phyloP scores from a whole-genome alignment of 2,329 filamentous ascomycete species.

The Aulographum hederae region DNA sequence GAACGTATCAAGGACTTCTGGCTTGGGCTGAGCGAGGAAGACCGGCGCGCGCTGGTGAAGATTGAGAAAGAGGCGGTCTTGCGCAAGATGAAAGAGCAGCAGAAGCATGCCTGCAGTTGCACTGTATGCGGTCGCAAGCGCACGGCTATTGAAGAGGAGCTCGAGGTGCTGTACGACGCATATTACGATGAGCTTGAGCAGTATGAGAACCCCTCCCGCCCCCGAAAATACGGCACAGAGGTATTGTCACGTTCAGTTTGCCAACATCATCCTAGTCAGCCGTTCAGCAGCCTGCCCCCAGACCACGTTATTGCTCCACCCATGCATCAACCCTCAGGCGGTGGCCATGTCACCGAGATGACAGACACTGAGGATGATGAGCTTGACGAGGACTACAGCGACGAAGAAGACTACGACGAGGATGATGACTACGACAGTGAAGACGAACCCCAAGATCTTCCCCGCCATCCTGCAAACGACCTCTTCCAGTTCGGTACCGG shows the following conservation, averaged over 20 bases:
- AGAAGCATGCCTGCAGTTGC: conserved; percentile 97
- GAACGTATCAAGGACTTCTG: conserved; percentile 98
- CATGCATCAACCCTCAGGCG: conserved; percentile 35
- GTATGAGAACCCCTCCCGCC: conserved; percentile 70
- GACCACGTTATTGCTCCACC: conserved; percentile 40
- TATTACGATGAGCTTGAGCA: conserved; percentile 98
- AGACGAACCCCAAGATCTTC: conserved; percentile 44
- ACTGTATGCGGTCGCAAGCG: conserved; percentile 92
- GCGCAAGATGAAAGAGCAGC: conserved; percentile 99
- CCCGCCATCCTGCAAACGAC: conserved; percentile 54
- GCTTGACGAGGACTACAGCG: conserved; percentile 36
- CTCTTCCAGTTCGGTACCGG: conserved; percentile 98
- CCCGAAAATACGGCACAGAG: too few relatives aligned
- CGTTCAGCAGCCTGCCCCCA: conserved; percentile 37
- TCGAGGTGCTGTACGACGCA: conserved; percentile 93
- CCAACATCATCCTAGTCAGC: conserved; percentile 36
- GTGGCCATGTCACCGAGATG: conserved; percentile 23
- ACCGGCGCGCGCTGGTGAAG: conserved; percentile 87
- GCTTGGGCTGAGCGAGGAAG: conserved; percentile 83
- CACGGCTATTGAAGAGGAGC: conserved; percentile 91
- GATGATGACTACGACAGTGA: conserved; percentile 53
- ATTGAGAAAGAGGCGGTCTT: conserved; percentile 97
- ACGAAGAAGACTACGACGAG: conserved; percentile 37
- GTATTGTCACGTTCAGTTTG: conserved; percentile 52
- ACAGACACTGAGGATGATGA: conserved; percentile 36